A percentile compares a stretch with the other conserved stretches of the same genome.
phyloP scores from a whole-genome alignment of 2,329 filamentous ascomycete species.

The Pseudogymnoascus sp. region DNA sequence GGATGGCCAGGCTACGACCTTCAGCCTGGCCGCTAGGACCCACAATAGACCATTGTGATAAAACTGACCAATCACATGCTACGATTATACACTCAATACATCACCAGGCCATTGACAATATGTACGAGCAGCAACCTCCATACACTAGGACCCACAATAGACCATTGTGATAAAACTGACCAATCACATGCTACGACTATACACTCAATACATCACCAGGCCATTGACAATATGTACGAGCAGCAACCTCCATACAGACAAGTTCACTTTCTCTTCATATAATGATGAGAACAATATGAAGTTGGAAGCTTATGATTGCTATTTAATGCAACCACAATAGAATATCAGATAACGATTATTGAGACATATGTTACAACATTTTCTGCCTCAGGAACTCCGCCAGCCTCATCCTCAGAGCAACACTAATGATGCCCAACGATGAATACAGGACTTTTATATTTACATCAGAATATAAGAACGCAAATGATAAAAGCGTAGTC shows the following conservation, averaged over 20 bases:
- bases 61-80: background rate
- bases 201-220: background rate
- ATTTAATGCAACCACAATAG: background rate
- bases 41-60: background rate
- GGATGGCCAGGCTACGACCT: background rate
- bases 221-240: slow-evolving; percentile 5
- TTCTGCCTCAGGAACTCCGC: background rate
- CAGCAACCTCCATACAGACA: background rate
- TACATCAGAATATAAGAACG: background rate
- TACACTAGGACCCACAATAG: background rate
- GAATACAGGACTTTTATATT: background rate
- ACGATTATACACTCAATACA: background rate
- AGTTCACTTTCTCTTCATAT: background rate
- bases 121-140: background rate
- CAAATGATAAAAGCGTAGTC: background rate
- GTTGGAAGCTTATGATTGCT: background rate
- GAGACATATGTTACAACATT: background rate
- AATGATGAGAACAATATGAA: background rate
- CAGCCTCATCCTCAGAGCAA: background rate
- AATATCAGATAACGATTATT: background rate
- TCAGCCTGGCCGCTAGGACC: background rate
- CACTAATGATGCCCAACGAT: background rate
- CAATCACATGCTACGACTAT: background rate
- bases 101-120: slow-evolving; percentile 3
- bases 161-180: background rate